Evolutionary conservation across 192 early-diverging fungal genomes (phyloP).

Genomic region (Coemansia furcata): DNA sequence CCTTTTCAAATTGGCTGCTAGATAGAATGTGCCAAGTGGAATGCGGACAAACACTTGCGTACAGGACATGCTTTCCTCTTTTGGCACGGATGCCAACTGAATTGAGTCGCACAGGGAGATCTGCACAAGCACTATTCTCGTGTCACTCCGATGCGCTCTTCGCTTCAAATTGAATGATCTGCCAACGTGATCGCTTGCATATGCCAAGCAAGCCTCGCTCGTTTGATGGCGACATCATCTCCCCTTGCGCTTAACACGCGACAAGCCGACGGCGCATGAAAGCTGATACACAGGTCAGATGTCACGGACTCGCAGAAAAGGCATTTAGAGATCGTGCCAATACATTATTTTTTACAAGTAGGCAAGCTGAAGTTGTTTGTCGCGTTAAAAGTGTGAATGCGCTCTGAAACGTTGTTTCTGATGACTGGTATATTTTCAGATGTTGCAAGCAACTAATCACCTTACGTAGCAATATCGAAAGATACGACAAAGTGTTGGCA

Average conservation of each 20-base stretch:
- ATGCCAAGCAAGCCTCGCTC: background rate
- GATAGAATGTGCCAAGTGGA: background rate
- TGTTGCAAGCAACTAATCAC: no score
- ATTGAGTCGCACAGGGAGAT: background rate
- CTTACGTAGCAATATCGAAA: no score
- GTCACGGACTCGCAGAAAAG: no score
- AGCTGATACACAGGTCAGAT: no score
- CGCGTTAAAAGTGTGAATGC: no score
- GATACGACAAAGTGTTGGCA: background rate
- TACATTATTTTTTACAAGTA: no score
- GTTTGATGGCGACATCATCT: background rate
- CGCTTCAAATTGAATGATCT: background rate
- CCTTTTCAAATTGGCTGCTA: background rate
- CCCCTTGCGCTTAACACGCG: no score
- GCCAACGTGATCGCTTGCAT: background rate
- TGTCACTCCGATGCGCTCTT: background rate
- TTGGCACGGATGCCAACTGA: background rate
- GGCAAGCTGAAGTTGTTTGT: no score
- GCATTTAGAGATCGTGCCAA: no score
- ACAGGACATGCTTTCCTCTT: background rate
- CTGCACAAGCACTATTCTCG: background rate
- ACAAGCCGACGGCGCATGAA: no score
- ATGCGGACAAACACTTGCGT: background rate
- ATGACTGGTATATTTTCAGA: no score
- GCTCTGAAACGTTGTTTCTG: no score